These are phyloP conservation scores for Kernera saxatilis DNA, from an alignment of 345 rosid species.

Conservation along the genomic window DNA sequence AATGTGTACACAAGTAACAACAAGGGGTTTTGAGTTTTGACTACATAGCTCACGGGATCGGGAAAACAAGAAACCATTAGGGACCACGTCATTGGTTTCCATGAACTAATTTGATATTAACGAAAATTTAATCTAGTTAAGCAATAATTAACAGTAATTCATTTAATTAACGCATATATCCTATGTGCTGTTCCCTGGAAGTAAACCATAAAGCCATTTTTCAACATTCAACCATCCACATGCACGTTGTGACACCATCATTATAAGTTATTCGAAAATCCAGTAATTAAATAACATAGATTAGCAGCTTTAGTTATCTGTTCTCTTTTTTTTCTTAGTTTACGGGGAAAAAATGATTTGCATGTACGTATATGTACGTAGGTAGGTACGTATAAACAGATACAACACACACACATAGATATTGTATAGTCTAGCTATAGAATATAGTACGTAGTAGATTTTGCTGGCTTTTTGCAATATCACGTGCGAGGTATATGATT, in stretches of 20 bases:
- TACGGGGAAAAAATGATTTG: background rate
- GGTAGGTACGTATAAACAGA: background rate
- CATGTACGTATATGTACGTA: constrained; percentile 8
- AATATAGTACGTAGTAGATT: background rate
- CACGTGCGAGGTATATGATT: constrained; percentile 27
- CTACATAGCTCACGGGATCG: constrained; percentile 34
- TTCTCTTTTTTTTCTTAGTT: background rate
- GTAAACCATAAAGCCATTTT: constrained; percentile 32
- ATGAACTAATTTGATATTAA: constrained; percentile 25
- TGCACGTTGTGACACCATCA: constrained; percentile 42
- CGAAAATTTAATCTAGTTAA: constrained; percentile 1
- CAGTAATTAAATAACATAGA: constrained; percentile 2
- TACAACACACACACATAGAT: background rate
- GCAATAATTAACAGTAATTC: background rate
- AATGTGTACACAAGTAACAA: background rate
- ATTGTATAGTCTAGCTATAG: background rate
- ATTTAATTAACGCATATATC: constrained; percentile 15
- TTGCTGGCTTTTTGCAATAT: constrained; percentile 20
- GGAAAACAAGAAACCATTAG: constrained; percentile 22
- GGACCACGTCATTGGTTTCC: constrained; percentile 28
- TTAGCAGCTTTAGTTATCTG: constrained; percentile 15
- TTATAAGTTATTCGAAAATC: constrained; percentile 26
- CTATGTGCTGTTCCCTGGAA: constrained; percentile 32
- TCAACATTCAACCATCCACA: constrained; percentile 35
- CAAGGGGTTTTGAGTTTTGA: constrained; percentile 31